Evolutionary conservation across 805 yeast species (phyloP), one percentile per base, ranked within the genome.

Genomic region (Maudiozyma saulgeensis): DNA sequence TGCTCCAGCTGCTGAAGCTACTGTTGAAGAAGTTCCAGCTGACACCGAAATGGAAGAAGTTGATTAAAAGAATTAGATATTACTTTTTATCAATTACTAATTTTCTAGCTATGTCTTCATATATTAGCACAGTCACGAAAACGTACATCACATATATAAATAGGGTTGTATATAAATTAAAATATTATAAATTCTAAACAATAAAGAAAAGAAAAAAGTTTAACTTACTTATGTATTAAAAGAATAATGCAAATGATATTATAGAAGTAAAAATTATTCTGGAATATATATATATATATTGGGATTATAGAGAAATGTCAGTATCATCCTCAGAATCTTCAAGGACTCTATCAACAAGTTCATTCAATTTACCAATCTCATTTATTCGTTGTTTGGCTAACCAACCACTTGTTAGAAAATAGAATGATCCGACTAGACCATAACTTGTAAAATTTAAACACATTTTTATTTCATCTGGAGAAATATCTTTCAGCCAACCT

Each of bases 11-110:
- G 34, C 41, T n/a, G 82, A 74, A 58, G 78, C 75, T 57, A 72
- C 75, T 53, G 64, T 70, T 50, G 72, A 78, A 55, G 68, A 76
- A 64, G 82, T 80, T 53, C 81, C 82, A 64, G 89, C 82, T 67
- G 96, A 88, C 77, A 83, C 95, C 56, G 96, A 89, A 68, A 93
- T 91, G 99, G 99, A 91, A 81, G 99, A 91, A 78, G 97, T 91
- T 72, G 99, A 91, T 75, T 91, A 86, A 71, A 54, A 42, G 41
- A 39, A 16, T 5, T 19, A 32, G 40, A 35, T 4, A 35, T n/a
- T 7, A 15, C 18, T 15, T 35, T 18, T 32, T 32, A 6, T 13
- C 23, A 44, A 12, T 16, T 26, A 18, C 25, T 21, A 31, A 19
- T 21, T 35, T 26, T 28, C 15, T 44, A 19, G 21, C 19, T 28